These are phyloP conservation scores for Ustilago xerochloae DNA, from an alignment of 1,284 basidiomycete species.

Conservation along the genomic window DNA sequence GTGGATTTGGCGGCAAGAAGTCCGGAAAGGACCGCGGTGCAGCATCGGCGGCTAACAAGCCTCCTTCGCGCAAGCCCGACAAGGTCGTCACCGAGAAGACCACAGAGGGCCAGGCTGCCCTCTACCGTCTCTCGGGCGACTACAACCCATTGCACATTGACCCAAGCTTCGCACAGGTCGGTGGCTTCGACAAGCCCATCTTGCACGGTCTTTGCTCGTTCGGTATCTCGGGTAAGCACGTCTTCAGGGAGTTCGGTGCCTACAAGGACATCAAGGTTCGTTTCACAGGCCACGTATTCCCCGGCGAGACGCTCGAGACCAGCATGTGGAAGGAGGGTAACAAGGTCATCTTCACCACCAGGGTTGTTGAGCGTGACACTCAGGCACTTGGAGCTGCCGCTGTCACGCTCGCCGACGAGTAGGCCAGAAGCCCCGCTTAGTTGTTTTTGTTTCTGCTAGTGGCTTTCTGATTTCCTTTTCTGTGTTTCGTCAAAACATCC, in stretches of 20 bases:
- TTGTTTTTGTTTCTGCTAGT: too few species aligned
- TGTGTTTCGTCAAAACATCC: too few species aligned
- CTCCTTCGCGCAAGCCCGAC: slow-evolving; percentile 72
- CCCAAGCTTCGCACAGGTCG: slow-evolving; percentile 91
- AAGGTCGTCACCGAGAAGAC: slow-evolving; percentile 65
- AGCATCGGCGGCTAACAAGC: slow-evolving; percentile 84
- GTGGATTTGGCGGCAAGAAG: slow-evolving; percentile 94
- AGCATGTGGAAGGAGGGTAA: slow-evolving; percentile 94
- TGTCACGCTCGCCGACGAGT: slow-evolving; percentile 73
- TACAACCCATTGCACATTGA: slow-evolving; percentile 92
- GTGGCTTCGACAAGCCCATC: slow-evolving; percentile 89
- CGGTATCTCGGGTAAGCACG: slow-evolving; percentile 94
- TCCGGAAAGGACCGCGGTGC: slow-evolving; percentile 86
- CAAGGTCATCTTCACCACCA: slow-evolving; percentile 89
- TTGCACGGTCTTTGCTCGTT: slow-evolving; percentile 85
- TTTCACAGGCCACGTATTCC: slow-evolving; percentile 90
- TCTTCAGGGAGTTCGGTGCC: slow-evolving; percentile 84
- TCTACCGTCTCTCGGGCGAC: slow-evolving; percentile 72
- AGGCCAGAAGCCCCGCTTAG: too few species aligned
- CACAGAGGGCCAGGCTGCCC: slow-evolving; percentile 74
- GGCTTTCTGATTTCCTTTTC: not conserved
- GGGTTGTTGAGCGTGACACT: slow-evolving; percentile 80
- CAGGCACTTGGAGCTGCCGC: slow-evolving; percentile 80
- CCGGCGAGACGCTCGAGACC: slow-evolving; percentile 82
- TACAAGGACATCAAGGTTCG: slow-evolving; percentile 96